Conservation (phyloP, 2,329 filamentous ascomycete genomes). For the Sporothrix dimorphospora region DNA sequence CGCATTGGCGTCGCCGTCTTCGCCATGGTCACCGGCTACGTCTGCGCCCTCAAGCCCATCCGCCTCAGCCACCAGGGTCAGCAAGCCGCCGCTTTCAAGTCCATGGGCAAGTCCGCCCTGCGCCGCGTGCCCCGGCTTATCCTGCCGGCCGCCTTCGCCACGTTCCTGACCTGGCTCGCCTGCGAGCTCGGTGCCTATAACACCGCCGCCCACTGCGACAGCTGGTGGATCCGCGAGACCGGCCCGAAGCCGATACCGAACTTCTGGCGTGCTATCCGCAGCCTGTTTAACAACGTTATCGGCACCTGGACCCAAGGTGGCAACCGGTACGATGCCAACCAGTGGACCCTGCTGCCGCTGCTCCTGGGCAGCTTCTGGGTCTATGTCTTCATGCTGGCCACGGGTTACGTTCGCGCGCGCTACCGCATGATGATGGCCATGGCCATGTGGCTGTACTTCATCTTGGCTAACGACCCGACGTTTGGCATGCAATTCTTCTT, state of each 20-base stretch:
- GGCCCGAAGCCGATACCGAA: conserved; percentile 47
- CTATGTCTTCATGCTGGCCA: conserved; percentile 57
- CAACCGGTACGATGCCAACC: conserved; percentile 60
- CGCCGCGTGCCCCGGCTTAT: conserved; percentile 61
- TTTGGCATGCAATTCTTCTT: conserved; percentile 64
- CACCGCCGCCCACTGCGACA: conserved; percentile 59
- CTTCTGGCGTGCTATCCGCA: conserved; percentile 48
- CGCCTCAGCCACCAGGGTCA: conserved; percentile 58
- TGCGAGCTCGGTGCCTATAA: conserved; percentile 60
- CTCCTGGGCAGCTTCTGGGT: conserved; percentile 59
- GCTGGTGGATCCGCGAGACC: conserved; percentile 60
- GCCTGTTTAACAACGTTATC: conserved; percentile 50
- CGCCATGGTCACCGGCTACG: conserved; percentile 66
- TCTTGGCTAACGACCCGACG: conserved; percentile 43
- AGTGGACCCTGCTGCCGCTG: conserved; percentile 61
- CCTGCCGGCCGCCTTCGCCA: conserved; percentile 59
- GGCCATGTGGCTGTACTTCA: conserved; percentile 55
- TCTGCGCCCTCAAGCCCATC: conserved; percentile 65
- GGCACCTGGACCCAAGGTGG: conserved; percentile 55
- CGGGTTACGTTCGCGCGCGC: conserved; percentile 51
- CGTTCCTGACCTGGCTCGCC: conserved; percentile 56
- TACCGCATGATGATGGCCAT: conserved; percentile 54
- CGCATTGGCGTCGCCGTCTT: conserved; percentile 69
- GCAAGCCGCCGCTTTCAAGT: conserved; percentile 55
- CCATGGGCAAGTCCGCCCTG: conserved; percentile 61